Base-by-base conservation (phyloP, 805 yeast genomes). In the Yamadazyma tumulicola region DNA sequence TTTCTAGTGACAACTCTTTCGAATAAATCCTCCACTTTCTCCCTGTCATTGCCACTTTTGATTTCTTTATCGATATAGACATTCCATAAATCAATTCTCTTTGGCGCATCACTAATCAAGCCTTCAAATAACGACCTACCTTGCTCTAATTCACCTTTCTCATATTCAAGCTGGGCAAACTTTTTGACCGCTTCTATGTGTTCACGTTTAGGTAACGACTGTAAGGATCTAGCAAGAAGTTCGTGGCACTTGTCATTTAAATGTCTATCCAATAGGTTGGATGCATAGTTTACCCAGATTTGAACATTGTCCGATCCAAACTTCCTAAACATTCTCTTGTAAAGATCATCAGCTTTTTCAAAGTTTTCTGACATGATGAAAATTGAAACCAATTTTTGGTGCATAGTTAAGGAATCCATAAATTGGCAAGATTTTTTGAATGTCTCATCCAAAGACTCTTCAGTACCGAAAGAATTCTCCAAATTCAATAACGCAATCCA, bases 71-170 rank as follows among this genome's bases (percentile, higher is more conserved):
- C 98, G 45, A 91, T 75, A 61, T 88, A 91, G 26, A 91, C 95
- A 52, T 85, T 89, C 97, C 97, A 91, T 42, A 91, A 61, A 59
- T 91, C 98, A 42, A 86, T 76, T 64, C 95, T 78, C 71, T 87
- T 87, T 35, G 96, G 93, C 31, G 85, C 91, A 54, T 89, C 93
- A 16, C 91, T 76, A 35, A 91, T 60, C 45, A 91, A 74, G 39
- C 97, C 97, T 66, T 91, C 97, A 52, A 91, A 86, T 47, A 91
- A 71, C 1, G 97, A 85, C 56, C 97, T 81, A 35, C 95, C 98
- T 58, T 89, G 91, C 61, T 91, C 98, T 6, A 87, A 67, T 45
- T 88, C 96, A 47, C 97, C 97, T 59, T 81, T 81, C 36, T 69
- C 48, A 58, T 81, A 91, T 60, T 91, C 97, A 37, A 89, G 64